Evolutionary conservation across 441 rosid species (phyloP), one percentile per base, ranked within the genome.

Genomic region (Eugenia klotzschiana): DNA sequence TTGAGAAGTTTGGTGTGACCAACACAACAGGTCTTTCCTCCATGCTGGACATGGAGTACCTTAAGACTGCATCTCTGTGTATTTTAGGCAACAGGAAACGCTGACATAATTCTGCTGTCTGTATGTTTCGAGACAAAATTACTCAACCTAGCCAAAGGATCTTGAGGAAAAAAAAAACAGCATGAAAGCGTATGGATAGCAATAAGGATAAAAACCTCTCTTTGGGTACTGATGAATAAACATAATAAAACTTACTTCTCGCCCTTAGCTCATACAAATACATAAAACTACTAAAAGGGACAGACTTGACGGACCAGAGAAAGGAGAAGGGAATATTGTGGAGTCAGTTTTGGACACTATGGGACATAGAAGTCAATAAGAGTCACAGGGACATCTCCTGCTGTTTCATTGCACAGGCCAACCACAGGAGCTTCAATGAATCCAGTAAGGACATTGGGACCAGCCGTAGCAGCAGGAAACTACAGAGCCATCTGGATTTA

Each of bases 351-450:
- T 69, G 77, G 23, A 69, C 33, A 69, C 77, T 20, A 69, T 11
- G 46, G 77, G 14, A 69, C 25, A 40, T 2, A 69, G 77, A 69
- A 5, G 15, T 69, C 77, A 20, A 69, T 69, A 69, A 33, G 25
- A 69, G 49, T 23, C 46, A 37, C 77, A 9, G 25, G 77, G 15
- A n/a, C 80, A 40, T 53, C 87, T 73, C 53, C 7, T 41, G 50
- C 9, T 69, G 43, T 83, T 58, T 43, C 72, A 49, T 37, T 64
- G 15, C 82, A 53, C 94, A 95, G 98, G 83, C 91, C 94, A n/a
- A 79, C 93, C 80, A 94, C 98, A 27, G 93, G 96, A 5, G 99
- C 91, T 77, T 94, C 97, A 7, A 94, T 96, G 98, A 96, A 95
- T 86, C 99, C 98, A 15, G 94, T 89, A 41, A 89, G 98, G 89